Evolutionary conservation across 2,329 filamentous ascomycete species (phyloP).

Genomic region (Madurella mycetomatis): DNA sequence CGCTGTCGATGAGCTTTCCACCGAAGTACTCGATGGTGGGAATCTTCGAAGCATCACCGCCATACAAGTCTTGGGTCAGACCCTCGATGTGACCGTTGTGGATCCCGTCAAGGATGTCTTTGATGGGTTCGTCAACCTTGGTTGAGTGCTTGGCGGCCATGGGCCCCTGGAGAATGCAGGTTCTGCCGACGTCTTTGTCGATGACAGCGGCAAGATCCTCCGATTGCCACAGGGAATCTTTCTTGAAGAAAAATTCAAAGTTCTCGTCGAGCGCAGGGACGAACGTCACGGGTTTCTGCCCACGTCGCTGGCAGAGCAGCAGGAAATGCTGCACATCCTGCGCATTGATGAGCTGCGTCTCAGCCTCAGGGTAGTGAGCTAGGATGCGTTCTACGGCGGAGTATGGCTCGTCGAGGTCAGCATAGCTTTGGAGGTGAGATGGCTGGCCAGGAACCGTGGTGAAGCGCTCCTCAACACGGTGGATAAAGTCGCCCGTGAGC

Average conservation of each 20-base stretch:
- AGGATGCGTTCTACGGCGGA: conserved; percentile 73
- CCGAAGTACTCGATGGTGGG: conserved; percentile 94
- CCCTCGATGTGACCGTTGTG: conserved; percentile 81
- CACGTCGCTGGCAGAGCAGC: conserved; percentile 81
- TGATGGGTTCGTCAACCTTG: conserved; percentile 85
- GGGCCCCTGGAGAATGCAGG: conserved; percentile 93
- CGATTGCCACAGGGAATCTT: conserved; percentile 98
- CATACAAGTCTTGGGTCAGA: conserved; percentile 76
- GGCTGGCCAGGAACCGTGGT: conserved; percentile 65
- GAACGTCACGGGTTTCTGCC: conserved; percentile 95
- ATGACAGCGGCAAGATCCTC: conserved; percentile 96
- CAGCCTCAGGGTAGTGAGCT: conserved; percentile 77
- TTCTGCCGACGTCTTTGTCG: conserved; percentile 90
- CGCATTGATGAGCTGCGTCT: conserved; percentile 90
- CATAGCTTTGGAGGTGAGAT: conserved; percentile 84
- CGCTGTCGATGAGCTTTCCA: conserved; percentile 71
- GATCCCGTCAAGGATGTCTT: conserved; percentile 88
- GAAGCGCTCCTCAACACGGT: conserved; percentile 94
- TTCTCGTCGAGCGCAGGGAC: conserved; percentile 93
- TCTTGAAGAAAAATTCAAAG: conserved; percentile 99
- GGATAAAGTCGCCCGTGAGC: conserved; percentile 91
- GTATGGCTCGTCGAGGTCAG: conserved; percentile 81
- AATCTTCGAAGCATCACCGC: conserved; percentile 65
- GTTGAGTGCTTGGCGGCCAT: conserved; percentile 89
- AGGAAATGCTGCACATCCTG: conserved; percentile 98